Conservation (phyloP, 768 basidiomycete species). For the Botryobasidium botryosum region DNA sequence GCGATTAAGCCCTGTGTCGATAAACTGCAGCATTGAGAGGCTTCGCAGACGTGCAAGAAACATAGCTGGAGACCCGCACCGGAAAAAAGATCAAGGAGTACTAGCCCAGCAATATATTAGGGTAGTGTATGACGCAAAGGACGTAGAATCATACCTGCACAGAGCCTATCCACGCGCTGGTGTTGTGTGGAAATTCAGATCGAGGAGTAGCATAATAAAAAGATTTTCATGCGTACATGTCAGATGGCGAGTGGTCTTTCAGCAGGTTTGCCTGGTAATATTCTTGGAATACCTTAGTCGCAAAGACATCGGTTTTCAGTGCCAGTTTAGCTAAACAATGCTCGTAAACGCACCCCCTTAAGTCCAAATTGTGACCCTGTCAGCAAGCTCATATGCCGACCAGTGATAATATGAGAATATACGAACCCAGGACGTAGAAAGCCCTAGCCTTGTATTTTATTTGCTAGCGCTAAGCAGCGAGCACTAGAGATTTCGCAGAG, state of each 20-base stretch:
- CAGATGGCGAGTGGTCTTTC: slow-evolving; percentile 34
- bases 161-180: slow-evolving; percentile 68
- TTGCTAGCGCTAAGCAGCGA: too few species aligned
- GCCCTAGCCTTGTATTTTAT: too few species aligned
- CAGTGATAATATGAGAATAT: too few species aligned
- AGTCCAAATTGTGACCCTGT: too few species aligned
- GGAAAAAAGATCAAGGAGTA: slow-evolving; percentile 17
- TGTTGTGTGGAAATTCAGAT: too few species aligned
- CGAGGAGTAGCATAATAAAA: too few species aligned
- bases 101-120: slow-evolving; percentile 2
- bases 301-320: too few species aligned
- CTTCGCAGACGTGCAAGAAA: slow-evolving; percentile 19
- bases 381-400: too few species aligned
- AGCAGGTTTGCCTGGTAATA: slow-evolving; percentile 46
- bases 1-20: slow-evolving; percentile 30
- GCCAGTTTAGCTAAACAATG: too few species aligned
- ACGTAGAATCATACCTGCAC: slow-evolving; percentile 31
- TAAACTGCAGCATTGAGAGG: slow-evolving; percentile 37
- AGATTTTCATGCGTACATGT: slow-evolving; percentile 41
- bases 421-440: too few species aligned
- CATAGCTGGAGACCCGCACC: not conserved
- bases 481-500: too few species aligned
- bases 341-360: too few species aligned
- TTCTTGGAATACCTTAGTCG: slow-evolving; percentile 63
- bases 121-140: not conserved